Conservation (phyloP, 1,284 basidiomycete species). For the Moesziomyces aphidis region DNA sequence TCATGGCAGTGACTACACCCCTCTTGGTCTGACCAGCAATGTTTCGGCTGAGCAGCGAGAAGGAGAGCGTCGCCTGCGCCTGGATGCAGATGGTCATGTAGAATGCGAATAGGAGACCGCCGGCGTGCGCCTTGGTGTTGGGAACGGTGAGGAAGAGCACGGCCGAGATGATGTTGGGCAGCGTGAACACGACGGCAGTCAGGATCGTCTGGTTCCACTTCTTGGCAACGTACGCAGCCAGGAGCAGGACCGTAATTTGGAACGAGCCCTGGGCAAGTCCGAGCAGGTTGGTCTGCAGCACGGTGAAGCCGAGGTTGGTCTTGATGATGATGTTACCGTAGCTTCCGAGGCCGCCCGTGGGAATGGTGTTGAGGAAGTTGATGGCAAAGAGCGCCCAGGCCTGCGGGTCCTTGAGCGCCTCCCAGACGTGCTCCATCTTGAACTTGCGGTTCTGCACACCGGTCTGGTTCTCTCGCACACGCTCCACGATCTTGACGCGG, state of each 20-base stretch:
- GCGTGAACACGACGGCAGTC: conserved; percentile 45
- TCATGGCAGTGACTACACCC: conserved; percentile 37
- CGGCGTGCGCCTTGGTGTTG: conserved; percentile 33
- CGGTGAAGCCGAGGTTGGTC: conserved; percentile 61
- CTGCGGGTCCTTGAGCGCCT: conserved; percentile 71
- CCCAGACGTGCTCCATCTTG: conserved; percentile 71
- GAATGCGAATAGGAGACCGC: conserved; percentile 43
- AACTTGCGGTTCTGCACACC: conserved; percentile 73
- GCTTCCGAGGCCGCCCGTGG: conserved; percentile 70
- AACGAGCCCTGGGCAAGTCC: conserved; percentile 56
- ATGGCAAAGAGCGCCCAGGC: conserved; percentile 64
- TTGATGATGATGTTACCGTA: conserved; percentile 71
- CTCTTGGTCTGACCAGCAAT: conserved; percentile 64
- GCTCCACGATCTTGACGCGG: conserved; percentile 72
- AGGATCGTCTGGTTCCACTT: conserved; percentile 62
- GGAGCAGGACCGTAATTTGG: conserved; percentile 44
- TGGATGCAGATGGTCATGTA: conserved; percentile 44
- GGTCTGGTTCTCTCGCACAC: conserved; percentile 72
- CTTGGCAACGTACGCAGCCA: conserved; percentile 33
- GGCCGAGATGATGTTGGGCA: conserved; percentile 54
- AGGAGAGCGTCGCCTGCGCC: conserved; percentile 49
- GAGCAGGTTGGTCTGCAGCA: conserved; percentile 58
- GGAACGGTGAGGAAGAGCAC: conserved; percentile 57
- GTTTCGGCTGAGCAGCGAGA: conserved; percentile 70
- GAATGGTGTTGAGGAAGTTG: conserved; percentile 73